Evolutionary conservation across 495 filamentous ascomycete species (phyloP).

Genomic region (Aspergillus asperescens): DNA sequence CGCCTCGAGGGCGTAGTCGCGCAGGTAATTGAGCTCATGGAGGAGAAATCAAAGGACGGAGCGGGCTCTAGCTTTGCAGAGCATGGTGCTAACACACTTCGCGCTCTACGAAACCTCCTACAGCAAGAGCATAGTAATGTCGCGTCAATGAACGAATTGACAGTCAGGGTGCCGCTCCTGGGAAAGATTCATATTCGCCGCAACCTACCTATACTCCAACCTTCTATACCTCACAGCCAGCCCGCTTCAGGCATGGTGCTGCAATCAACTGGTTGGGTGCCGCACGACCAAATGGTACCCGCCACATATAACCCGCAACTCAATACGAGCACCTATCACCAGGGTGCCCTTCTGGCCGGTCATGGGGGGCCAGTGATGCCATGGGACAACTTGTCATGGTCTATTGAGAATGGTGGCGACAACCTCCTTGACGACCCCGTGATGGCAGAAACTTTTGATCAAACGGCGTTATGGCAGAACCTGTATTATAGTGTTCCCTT

Average conservation of each 20-base stretch:
- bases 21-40: slow-evolving; percentile 16
- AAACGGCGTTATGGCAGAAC: not conserved
- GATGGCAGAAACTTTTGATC: slow-evolving; percentile 1
- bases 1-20: not conserved
- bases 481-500: not conserved
- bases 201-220: slow-evolving; percentile 3
- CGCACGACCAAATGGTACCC: not conserved
- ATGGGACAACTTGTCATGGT: slow-evolving; percentile 14
- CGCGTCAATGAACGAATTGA: slow-evolving; percentile 12
- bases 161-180: slow-evolving; percentile 22
- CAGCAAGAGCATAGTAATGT: slow-evolving; percentile 7
- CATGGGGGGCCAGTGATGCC: not conserved
- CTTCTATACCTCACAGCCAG: not conserved
- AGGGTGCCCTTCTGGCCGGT: not conserved
- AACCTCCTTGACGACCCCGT: slow-evolving; percentile 7
- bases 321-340: not conserved
- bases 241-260: not conserved
- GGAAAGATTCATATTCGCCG: slow-evolving; percentile 25
- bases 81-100: slow-evolving; percentile 14
- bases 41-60: slow-evolving; percentile 10
- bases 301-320: not conserved
- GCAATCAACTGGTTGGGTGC: not conserved
- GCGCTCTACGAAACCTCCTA: slow-evolving; percentile 18
- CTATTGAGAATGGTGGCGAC: slow-evolving; percentile 6
- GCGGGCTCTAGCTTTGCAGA: slow-evolving; percentile 16